A percentile compares a stretch with the other conserved stretches of the same genome.
These are phyloP conservation scores for Alternaria consortialis DNA, from an alignment of 2,329 filamentous ascomycete genomes.

Conservation along the genomic window DNA sequence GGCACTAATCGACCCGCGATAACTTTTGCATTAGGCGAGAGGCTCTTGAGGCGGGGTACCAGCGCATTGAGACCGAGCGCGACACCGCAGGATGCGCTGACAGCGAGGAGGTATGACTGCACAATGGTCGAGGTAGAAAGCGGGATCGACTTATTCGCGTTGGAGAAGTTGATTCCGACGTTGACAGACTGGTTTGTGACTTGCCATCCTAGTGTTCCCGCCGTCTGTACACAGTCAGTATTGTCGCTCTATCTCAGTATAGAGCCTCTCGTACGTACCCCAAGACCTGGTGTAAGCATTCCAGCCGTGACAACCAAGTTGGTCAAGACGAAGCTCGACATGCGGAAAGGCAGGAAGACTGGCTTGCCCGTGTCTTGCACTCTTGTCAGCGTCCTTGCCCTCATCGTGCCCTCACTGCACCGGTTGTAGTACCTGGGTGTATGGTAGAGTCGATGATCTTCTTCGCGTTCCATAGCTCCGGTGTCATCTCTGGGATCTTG, in stretches of 20 bases:
- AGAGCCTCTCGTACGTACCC: slow-evolving; percentile 64
- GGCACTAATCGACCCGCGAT: slow-evolving; percentile 89
- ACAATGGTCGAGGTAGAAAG: slow-evolving; percentile 81
- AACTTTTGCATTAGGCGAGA: slow-evolving; percentile 77
- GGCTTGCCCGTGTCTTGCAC: slow-evolving; percentile 84
- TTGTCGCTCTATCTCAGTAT: neutral
- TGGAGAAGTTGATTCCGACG: slow-evolving; percentile 96
- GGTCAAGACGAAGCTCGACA: slow-evolving; percentile 93
- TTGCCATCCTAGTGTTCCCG: slow-evolving; percentile 92
- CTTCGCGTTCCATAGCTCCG: slow-evolving; percentile 93
- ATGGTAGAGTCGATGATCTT: slow-evolving; percentile 96
- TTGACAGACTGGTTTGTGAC: slow-evolving; percentile 97
- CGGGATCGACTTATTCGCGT: slow-evolving; percentile 96
- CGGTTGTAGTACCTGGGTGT: slow-evolving; percentile 76
- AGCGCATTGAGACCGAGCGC: slow-evolving; percentile 90
- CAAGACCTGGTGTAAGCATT: slow-evolving; percentile 91
- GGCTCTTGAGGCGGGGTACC: slow-evolving; percentile 80
- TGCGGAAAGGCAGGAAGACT: slow-evolving; percentile 93
- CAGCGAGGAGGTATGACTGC: slow-evolving; percentile 90
- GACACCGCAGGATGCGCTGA: slow-evolving; percentile 91
- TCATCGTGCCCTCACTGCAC: neutral
- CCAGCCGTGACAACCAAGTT: slow-evolving; percentile 95
- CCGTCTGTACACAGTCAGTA: slow-evolving; percentile 64
- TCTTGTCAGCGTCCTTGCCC: slow-evolving; percentile 20
- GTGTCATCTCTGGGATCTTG: slow-evolving; percentile 80